Base-by-base conservation (phyloP, 148 eudicot species). In the Hydrangea macrophylla region DNA sequence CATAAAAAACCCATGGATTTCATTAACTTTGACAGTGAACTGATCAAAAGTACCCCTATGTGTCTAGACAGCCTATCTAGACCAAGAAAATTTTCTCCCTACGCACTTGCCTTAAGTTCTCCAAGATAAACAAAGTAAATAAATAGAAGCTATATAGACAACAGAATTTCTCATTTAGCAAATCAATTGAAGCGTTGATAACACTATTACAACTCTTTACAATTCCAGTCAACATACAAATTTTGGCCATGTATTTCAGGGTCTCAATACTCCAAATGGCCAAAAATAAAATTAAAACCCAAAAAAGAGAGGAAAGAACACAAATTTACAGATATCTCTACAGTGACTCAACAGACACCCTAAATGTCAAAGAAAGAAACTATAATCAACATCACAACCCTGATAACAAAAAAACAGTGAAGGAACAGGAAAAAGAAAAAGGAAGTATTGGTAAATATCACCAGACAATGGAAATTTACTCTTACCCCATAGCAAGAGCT, bases 141-240 rank as follows among this genome's bases (percentile, higher is more conserved):
- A 7, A n/a, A 32, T 13, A 54, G 60, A 67, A 8, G n/a, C 11
- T 24, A 27, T 27, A 67, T 18, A 24, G 62, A 56, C 23, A 31
- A 12, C 13, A 53, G 10, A 53, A 35, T 35, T 20, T 31, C n/a
- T n/a, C n/a, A 53, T 53, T 39, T 37, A 56, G 36, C 36, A 27
- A 26, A 25, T 55, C 39, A 22, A 42, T 12, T 42, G 13, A 63
- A 44, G 9, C n/a, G n/a, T 27, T 44, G 9, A 26, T n/a, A 55
- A 55, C 33, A 67, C 36, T 24, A 12, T 37, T 67, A 37, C 69
- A 65, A 67, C 31, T 55, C 56, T 37, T 39, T 35, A 7, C 62
- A 18, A 26, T 24, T 67, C 55, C 61, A 67, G 55, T 55, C 71
- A n/a, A n/a, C n/a, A n/a, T n/a, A n/a, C 55, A 56, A 55, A 55